phyloP scores from a whole-genome alignment of 1,284 basidiomycete genomes.

The Pseudozyma pruni region DNA sequence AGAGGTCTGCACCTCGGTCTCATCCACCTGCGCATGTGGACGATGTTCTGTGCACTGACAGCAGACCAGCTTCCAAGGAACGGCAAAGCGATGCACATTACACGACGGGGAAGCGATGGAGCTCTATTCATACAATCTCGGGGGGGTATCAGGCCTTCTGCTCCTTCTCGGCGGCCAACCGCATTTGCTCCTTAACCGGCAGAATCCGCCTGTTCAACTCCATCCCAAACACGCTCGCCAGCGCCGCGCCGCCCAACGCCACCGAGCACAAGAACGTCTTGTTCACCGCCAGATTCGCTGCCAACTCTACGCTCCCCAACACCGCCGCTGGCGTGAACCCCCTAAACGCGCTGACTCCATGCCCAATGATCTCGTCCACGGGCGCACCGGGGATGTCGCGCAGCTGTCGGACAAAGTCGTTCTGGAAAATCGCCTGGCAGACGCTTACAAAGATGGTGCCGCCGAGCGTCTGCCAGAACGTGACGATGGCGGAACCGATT shows the following conservation, averaged over 20 bases:
- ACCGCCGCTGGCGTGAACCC: slow-evolving; percentile 23
- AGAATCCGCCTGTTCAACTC: slow-evolving; percentile 42
- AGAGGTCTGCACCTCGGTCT: too few relatives aligned
- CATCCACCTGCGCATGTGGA: too few relatives aligned
- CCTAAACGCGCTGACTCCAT: slow-evolving; percentile 45
- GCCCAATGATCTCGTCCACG: slow-evolving; percentile 21
- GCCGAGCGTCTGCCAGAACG: slow-evolving; percentile 50
- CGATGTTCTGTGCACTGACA: too few relatives aligned
- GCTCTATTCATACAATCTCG: too few relatives aligned
- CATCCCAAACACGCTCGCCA: slow-evolving; percentile 42
- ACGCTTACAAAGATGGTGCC: slow-evolving; percentile 44
- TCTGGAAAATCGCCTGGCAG: slow-evolving; percentile 49
- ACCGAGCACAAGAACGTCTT: slow-evolving; percentile 33
- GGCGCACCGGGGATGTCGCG: slow-evolving; percentile 24
- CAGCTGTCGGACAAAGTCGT: slow-evolving; percentile 43
- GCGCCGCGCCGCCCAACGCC: slow-evolving; percentile 31
- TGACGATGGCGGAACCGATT: slow-evolving; percentile 46
- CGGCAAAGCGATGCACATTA: too few relatives aligned
- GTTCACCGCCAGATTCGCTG: slow-evolving; percentile 43
- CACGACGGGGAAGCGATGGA: too few relatives aligned
- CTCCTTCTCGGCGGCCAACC: background rate
- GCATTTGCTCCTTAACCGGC: slow-evolving; percentile 3
- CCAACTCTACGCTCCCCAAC: slow-evolving; percentile 19
- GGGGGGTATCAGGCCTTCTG: too few relatives aligned
- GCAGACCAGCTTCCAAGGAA: too few relatives aligned